These are phyloP conservation scores for Coemansia pectinata DNA, from an alignment of 192 early-diverging fungal genomes.

Conservation along the genomic window DNA sequence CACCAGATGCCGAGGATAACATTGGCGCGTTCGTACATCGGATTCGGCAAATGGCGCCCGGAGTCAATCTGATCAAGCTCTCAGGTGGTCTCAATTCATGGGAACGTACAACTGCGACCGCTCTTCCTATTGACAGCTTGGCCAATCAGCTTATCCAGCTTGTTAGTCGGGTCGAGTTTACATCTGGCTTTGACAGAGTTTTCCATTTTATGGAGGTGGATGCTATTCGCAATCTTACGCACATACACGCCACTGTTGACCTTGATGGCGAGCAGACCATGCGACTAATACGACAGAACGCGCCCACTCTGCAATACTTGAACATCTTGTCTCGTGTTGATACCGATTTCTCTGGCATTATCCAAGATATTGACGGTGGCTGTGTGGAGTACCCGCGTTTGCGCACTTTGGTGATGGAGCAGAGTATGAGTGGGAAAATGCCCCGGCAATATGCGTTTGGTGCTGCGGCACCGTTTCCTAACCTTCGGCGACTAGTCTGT, in stretches of 20 bases:
- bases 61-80: not conserved
- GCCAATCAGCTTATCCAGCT: not conserved
- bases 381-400: not conserved
- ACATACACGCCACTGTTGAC: not conserved
- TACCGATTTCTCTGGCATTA: not conserved
- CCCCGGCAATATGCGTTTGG: not conserved
- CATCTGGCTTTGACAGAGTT: not conserved
- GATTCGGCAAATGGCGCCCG: not conserved
- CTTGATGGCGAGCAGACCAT: not conserved
- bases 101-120: not conserved
- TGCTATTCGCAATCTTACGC: not conserved
- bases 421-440: no score
- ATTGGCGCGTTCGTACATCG: not conserved
- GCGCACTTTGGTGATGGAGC: not conserved
- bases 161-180: not conserved
- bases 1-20: not conserved
- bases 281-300: not conserved
- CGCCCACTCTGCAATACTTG: not conserved
- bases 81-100: not conserved
- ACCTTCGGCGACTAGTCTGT: not conserved
- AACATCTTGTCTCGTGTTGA: not conserved
- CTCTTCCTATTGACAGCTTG: not conserved
- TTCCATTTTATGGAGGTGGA: not conserved
- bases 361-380: not conserved
- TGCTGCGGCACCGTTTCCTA: not conserved